Evolutionary conservation across 2,329 filamentous ascomycete genomes (phyloP), one percentile per base, ranked within the genome.

Genomic region (Pseudocercospora fuligena): DNA sequence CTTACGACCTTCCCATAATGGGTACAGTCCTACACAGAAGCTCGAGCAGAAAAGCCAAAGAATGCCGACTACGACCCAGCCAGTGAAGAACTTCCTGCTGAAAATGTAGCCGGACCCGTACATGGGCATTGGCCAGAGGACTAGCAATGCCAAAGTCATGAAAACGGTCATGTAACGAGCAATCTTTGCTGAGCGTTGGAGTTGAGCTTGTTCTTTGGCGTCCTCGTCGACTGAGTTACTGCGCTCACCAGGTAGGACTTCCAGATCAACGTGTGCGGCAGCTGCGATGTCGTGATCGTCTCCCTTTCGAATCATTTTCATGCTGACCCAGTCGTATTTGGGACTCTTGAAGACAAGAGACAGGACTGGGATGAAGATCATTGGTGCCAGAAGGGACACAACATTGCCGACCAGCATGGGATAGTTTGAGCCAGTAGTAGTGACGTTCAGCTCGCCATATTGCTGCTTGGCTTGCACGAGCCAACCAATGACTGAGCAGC

Each of bases 111-210:
- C 87, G 0, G 85, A 85, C 11, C 92, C 93, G 75, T 95, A 97
- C 88, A 97, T 89, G 0, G 93, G 93, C 86, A 97, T 94, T 0
- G 94, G 93, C 93, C 93, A 97, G 16, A 97, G 85, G 1, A 97
- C 84, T 0, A 97, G 82, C 64, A 97, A 83, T 0, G 88, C 85
- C 0, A 97, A 67, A 0, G 92, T 91, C 81, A 92, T 83, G 70
- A 85, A 78, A 9, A 88, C 82, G 0, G 89, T 92, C 68, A 88
- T 77, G 33, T 80, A 82, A 60, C 86, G 82, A 0, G 87, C 86
- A 73, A 87, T 86, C 63, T 80, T 80, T 19, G 82, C 79, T 1
- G 82, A 79, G 31, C 79, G 80, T 60, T 75, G 70, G 1, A 85
- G 78, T 58, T 82, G 79, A 46, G 77, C 60, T 80, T 82, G 78